Base-by-base conservation (phyloP, 2,329 filamentous ascomycete species). In the Arthrobotrys musiformis region DNA sequence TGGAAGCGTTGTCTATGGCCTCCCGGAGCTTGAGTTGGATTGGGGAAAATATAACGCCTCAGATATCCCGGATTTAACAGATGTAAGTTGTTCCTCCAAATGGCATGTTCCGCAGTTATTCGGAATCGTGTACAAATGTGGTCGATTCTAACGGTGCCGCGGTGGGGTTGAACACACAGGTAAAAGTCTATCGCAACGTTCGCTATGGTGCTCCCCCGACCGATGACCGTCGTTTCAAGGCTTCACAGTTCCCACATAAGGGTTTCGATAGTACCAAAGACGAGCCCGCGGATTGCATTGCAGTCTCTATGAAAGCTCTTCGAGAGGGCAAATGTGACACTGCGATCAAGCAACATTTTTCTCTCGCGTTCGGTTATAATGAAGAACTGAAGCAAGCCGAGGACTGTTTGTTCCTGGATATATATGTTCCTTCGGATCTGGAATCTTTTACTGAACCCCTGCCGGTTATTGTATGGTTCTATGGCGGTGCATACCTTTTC, bases 401-500 rank as follows among this genome's bases (percentile, higher is more conserved):
- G 79, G 85, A 87, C 70, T 87, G 86, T 70, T 82, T 87, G 1
- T 86, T 86, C 78, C 83, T 87, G 5, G 85, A 87, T 74, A 79
- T 87, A 15, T 84, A 85, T 42, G 85, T 86, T 0, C 86, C 86
- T 4, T 82, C 81, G 9, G 83, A 83, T 69, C 85, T 84, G 0
- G 79, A 85, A 15, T 78, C 82, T 19, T 80, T 83, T 24, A 81
- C 6, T 80, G 70, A 80, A 8, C 81, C 80, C 54, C 79, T 87
- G 4, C 85, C 85, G 2, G 85, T 87, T 1, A 80, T 85, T n/a
- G 6, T 83, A 85, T 6, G 87, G 83, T 82, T 82, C 86, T 22
- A 85, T 84, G 76, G 86, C 85, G 7, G 86, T 85, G 1, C 85
- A 82, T 58, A 13, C 87, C 84, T 78, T 81, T 61, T 68, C 40